Evolutionary conservation across 192 early-diverging fungal genomes (phyloP).

Genomic region (Rhizophagus sp.): DNA sequence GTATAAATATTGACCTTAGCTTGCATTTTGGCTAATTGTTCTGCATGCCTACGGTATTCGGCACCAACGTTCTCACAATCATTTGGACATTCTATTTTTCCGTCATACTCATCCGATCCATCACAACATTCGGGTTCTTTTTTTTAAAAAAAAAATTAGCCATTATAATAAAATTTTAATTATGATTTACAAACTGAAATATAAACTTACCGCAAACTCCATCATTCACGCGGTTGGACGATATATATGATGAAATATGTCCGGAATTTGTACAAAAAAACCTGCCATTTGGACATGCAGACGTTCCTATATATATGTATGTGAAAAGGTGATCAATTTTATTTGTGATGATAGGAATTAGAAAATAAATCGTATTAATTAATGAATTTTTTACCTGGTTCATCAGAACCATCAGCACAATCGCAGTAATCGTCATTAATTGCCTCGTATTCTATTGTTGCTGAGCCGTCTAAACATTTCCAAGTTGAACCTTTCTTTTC

Average conservation of each 20-base stretch:
- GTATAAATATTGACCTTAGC: slow-evolving; percentile 19
- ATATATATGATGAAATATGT: slow-evolving; percentile 68
- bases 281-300: slow-evolving; percentile 77
- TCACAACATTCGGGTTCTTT: slow-evolving; percentile 90
- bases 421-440: slow-evolving; percentile 99
- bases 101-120: slow-evolving; percentile 84
- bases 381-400: slow-evolving; percentile 65
- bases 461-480: slow-evolving; percentile 74
- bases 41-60: slow-evolving; percentile 41
- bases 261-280: slow-evolving; percentile 87
- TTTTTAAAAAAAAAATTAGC: not conserved
- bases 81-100: slow-evolving; percentile 66
- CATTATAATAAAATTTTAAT: not conserved
- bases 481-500: slow-evolving; percentile 39
- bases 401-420: slow-evolving; percentile 92
- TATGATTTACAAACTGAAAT: not conserved
- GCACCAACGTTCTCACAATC: slow-evolving; percentile 67
- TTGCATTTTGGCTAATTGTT: slow-evolving; percentile 30
- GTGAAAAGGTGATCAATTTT: not conserved
- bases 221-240: slow-evolving; percentile 82
- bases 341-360: not conserved
- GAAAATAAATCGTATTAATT: not conserved
- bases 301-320: slow-evolving; percentile 68
- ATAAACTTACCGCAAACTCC: slow-evolving; percentile 77
- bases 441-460: slow-evolving; percentile 62